Base-by-base conservation (phyloP, 345 rosid species). In the Heritiera fomes region DNA sequence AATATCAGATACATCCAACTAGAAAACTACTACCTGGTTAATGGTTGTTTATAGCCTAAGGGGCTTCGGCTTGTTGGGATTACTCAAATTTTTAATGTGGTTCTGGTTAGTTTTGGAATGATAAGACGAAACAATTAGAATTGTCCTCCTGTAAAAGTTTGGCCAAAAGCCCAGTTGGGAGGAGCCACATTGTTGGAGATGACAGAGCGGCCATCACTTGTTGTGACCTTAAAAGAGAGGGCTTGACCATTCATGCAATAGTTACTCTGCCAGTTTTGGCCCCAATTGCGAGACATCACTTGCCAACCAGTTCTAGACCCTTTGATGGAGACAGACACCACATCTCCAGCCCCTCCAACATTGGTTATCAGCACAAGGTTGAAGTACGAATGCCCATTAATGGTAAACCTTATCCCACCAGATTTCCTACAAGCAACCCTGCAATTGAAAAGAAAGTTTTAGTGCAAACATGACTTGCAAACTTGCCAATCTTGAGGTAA, bases 371-470 rank as follows among this genome's bases (percentile, higher is more conserved):
- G 86, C n/a, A 85, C 86, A 28, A 85, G 84, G 75, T 85, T 85
- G 84, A 85, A 85, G 81, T 79, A 85, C 13, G 88, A 78, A 73
- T 83, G 88, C 14, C 88, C 88, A n/a, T 85, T 85, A 73, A 85
- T 47, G 13, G 88, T 83, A 80, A 85, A 83, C 63, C 88, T 78
- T n/a, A 85, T 76, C 20, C 84, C 88, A 6, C 86, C 86, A 23
- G 45, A 83, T 78, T 75, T 83, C 80, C 6, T 58, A 61, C 86
- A 85, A 58, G 84, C 20, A 46, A 83, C 84, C 80, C 86, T 85
- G 61, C 75, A 74, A 41, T 10, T 7, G 3, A 41, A 75, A 58
- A 6, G 18, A 41, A 13, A 43, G 12, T 3, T 12, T 74, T 74
- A 34, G 38, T 34, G 38, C 38, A 34, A 34, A 53, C 58, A 53